phyloP scores from a whole-genome alignment of 441 rosid species.

The Erodium texanum region DNA sequence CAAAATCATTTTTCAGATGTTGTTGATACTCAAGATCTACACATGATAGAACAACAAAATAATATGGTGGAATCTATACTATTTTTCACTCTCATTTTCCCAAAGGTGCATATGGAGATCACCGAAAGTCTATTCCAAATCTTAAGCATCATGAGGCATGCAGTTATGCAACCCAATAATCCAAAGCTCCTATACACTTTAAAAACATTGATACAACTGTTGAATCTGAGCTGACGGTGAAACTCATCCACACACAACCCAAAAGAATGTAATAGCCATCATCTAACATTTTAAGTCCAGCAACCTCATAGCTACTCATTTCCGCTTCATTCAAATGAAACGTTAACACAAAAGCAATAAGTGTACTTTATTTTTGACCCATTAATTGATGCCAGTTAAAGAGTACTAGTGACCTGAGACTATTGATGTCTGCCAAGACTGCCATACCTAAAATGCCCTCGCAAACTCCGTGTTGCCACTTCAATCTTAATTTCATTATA shows the following conservation, averaged over 20 bases:
- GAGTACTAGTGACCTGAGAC: background rate
- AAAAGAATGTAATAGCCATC: background rate
- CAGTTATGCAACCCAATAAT: background rate
- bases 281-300: background rate
- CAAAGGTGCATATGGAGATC: background rate
- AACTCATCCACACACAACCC: background rate
- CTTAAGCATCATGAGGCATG: background rate
- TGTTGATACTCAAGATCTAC: background rate
- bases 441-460: background rate
- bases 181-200: background rate
- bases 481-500: background rate
- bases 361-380: background rate
- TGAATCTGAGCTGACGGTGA: background rate
- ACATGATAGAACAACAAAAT: background rate
- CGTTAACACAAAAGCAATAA: background rate
- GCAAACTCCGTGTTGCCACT: background rate
- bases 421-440: background rate
- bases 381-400: background rate
- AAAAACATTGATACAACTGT: background rate
- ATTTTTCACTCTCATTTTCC: background rate
- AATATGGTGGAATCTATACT: background rate
- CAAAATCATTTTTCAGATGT: background rate
- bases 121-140: background rate
- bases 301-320: background rate
- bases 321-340: background rate